These are phyloP conservation scores for Tricholoma matsutake DNA, from an alignment of 768 basidiomycete genomes.

Conservation along the genomic window DNA sequence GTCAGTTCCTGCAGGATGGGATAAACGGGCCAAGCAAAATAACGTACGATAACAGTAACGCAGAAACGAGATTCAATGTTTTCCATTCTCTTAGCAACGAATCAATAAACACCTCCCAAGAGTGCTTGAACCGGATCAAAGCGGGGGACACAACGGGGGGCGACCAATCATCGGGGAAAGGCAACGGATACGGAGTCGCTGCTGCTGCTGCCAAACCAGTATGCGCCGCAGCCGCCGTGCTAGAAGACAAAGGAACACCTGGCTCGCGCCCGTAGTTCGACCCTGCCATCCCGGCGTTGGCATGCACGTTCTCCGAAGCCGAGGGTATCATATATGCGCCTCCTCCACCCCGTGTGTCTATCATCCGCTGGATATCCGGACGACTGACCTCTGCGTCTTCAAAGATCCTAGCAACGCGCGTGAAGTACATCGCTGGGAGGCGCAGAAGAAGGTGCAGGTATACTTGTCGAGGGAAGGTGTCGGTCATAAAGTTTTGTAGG, in stretches of 20 bases:
- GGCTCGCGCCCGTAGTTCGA: constrained; percentile 8
- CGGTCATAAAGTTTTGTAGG: constrained; percentile 14
- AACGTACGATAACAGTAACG: constrained; percentile 18
- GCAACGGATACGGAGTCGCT: constrained; percentile 27
- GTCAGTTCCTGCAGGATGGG: background rate
- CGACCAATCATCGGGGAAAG: constrained; percentile 55
- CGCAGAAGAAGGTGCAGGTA: constrained; percentile 45
- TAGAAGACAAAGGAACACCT: constrained; percentile 15
- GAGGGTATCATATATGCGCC: constrained; percentile 12
- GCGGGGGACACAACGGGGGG: constrained; percentile 57
- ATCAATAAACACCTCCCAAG: constrained; percentile 18
- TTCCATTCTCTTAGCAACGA: constrained; percentile 20
- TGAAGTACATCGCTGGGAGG: constrained; percentile 78
- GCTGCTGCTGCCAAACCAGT: constrained; percentile 20
- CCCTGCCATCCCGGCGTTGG: constrained; percentile 6
- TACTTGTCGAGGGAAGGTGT: constrained; percentile 38
- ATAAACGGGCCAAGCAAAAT: background rate
- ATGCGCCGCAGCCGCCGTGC: constrained; percentile 24
- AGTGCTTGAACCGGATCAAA: constrained; percentile 57
- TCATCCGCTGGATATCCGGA: constrained; percentile 64
- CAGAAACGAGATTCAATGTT: constrained; percentile 18
- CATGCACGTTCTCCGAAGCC: constrained; percentile 8
- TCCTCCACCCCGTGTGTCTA: constrained; percentile 14
- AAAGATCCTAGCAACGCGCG: constrained; percentile 72
- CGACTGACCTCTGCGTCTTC: constrained; percentile 75